Evolutionary conservation across 768 basidiomycete species (phyloP), one percentile per base, ranked within the genome.

Genomic region (Porphyrellus cyaneotinctus): DNA sequence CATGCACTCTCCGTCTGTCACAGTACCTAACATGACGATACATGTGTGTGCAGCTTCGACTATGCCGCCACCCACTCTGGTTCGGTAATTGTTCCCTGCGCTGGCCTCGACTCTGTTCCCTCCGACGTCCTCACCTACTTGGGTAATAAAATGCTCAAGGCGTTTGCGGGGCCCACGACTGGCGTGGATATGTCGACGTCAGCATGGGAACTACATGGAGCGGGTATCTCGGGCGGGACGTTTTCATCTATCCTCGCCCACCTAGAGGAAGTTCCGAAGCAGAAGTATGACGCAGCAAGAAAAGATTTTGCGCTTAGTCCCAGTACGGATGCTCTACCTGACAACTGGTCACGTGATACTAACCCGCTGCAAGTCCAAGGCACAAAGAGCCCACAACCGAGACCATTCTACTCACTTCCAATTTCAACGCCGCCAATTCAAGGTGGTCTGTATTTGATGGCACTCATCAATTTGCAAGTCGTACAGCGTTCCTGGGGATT

Each of bases 21-120:
- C 38, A 39, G 33, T 47, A 38, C 31, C 45, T 58, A 44, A 53
- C 54, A 50, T 41, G 57, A 61, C 48, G 48, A 61, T 31, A 50
- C 52, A 43, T 35, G 26, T 28, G 26, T 9, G 26, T 9, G 17
- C 53, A 91, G 88, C 53, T 85, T 81, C 61, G 84, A 93, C 66
- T 87, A 80, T 58, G 66, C 75, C 12, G 93, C 94, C 0, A 81
- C 77, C 11, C 81, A 84, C 62, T 83, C 80, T 2, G 79, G 81
- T 39, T 76, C 90, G 6, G 79, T 90, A 57, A 86, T 97, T 58
- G 78, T 97, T 18, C 90, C 90, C 22, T 75, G 83, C 2, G 88
- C 84, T 49, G 92, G 86, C 2, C 77, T 88, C 54, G 89, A 91
- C 65, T 91, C 88, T 2, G 61, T 91, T 26, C 89, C 89, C 4